phyloP scores from a whole-genome alignment of 2,329 filamentous ascomycete species.

The Blastomyces parvus region DNA sequence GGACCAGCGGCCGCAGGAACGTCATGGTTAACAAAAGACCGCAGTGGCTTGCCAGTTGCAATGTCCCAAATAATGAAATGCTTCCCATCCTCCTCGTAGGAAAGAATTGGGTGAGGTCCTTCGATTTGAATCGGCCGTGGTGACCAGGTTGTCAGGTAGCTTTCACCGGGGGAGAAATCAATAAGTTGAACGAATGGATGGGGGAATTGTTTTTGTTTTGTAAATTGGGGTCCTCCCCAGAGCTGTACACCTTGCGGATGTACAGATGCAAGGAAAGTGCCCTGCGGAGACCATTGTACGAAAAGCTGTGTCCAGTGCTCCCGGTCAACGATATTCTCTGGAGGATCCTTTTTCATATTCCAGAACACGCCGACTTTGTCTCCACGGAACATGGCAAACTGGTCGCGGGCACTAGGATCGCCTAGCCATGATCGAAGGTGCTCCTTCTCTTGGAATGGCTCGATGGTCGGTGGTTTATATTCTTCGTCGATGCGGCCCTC shows the following conservation, averaged over 20 bases:
- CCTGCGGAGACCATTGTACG: slow-evolving; percentile 92
- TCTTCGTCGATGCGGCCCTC: slow-evolving; percentile 90
- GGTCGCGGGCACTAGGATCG: slow-evolving; percentile 80
- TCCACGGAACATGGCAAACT: slow-evolving; percentile 88
- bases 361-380: slow-evolving; percentile 93
- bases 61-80: slow-evolving; percentile 99
- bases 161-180: slow-evolving; percentile 88
- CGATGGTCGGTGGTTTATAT: slow-evolving; percentile 71
- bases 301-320: slow-evolving; percentile 97
- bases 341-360: slow-evolving; percentile 91
- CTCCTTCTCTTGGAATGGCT: slow-evolving; percentile 83
- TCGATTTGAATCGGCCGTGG: slow-evolving; percentile 86
- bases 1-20: slow-evolving; percentile 50
- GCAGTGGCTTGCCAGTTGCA: slow-evolving; percentile 74
- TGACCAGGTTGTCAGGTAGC: slow-evolving; percentile 94
- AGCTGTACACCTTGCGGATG: slow-evolving; percentile 95
- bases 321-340: slow-evolving; percentile 82
- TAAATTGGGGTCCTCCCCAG: slow-evolving; percentile 87
- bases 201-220: slow-evolving; percentile 81
- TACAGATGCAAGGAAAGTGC: slow-evolving; percentile 88
- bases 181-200: slow-evolving; percentile 94
- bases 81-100: slow-evolving; percentile 92
- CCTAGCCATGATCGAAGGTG: slow-evolving; percentile 89
- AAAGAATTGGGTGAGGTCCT: slow-evolving; percentile 73
- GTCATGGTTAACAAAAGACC: slow-evolving; percentile 89